Conservation (phyloP, 345 rosid genomes). For the Schrenkiella parvula region DNA sequence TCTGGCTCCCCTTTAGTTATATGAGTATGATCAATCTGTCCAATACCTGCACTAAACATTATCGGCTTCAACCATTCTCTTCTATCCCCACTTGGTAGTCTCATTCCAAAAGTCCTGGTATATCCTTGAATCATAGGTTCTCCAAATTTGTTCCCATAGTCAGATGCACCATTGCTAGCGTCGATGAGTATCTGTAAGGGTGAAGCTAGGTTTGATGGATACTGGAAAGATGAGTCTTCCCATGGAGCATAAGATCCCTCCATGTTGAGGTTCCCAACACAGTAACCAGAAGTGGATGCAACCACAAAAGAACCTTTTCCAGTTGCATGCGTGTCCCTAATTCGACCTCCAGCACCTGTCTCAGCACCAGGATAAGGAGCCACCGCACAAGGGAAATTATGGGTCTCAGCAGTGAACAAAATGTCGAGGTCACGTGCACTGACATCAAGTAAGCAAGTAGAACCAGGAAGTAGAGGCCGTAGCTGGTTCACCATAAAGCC, state of each 20-base stretch:
- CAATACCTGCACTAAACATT: slow-evolving; percentile 94
- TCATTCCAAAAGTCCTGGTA: slow-evolving; percentile 85
- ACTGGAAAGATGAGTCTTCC: slow-evolving; percentile 76
- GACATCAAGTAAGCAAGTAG: slow-evolving; percentile 49
- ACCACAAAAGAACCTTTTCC: slow-evolving; percentile 90
- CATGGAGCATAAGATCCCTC: slow-evolving; percentile 87
- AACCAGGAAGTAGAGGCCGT: slow-evolving; percentile 71
- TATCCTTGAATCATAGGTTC: slow-evolving; percentile 96
- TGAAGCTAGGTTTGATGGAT: slow-evolving; percentile 78
- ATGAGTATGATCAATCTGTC: slow-evolving; percentile 87
- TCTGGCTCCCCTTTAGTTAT: slow-evolving; percentile 83
- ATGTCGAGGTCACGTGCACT: slow-evolving; percentile 60
- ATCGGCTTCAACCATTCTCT: slow-evolving; percentile 97
- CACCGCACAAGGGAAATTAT: slow-evolving; percentile 98
- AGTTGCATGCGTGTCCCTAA: slow-evolving; percentile 97
- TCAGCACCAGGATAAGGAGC: slow-evolving; percentile 99
- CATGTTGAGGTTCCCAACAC: slow-evolving; percentile 76
- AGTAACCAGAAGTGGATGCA: slow-evolving; percentile 85
- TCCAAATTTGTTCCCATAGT: slow-evolving; percentile 93
- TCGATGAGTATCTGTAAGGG: slow-evolving; percentile 87
- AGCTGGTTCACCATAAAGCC: slow-evolving; percentile 71
- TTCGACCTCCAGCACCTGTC: slow-evolving; percentile 96
- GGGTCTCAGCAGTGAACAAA: slow-evolving; percentile 91
- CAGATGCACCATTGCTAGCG: slow-evolving; percentile 95
- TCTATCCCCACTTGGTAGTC: slow-evolving; percentile 91